Conservation (phyloP, 805 yeast species). For the Suhomyces tanzawaensis region DNA sequence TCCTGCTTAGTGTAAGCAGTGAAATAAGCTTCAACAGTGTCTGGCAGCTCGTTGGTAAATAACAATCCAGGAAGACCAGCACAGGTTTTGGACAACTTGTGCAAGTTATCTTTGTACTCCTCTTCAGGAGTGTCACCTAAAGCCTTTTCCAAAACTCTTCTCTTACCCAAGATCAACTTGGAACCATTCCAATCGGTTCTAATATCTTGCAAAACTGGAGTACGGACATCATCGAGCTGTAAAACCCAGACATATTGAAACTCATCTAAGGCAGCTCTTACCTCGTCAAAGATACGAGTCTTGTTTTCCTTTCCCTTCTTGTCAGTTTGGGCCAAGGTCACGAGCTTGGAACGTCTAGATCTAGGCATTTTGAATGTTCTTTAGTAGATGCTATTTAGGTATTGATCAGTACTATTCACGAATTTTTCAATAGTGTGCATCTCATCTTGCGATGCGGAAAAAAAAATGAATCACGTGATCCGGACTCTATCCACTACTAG, state of each 20-base stretch:
- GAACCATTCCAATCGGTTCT: conserved; percentile 93
- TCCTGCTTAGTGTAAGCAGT: conserved; percentile 73
- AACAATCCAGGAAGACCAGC: conserved; percentile 83
- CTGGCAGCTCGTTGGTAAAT: conserved; percentile 84
- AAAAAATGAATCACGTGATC: conserved; percentile 13
- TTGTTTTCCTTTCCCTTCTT: conserved; percentile 94
- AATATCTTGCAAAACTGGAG: conserved; percentile 90
- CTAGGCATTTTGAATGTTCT: conserved; percentile 77
- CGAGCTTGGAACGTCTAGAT: conserved; percentile 94
- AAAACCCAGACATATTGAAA: conserved; percentile 82
- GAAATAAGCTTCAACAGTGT: conserved; percentile 89
- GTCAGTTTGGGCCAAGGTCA: conserved; percentile 92
- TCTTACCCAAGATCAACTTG: conserved; percentile 84
- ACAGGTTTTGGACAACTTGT: conserved; percentile 59
- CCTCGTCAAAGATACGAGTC: conserved; percentile 85
- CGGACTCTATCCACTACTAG: too few relatives aligned
- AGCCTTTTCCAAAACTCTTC: conserved; percentile 90
- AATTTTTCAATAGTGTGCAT: conserved; percentile 12
- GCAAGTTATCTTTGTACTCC: conserved; percentile 84
- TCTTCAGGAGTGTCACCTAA: conserved; percentile 84
- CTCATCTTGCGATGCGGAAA: conserved; percentile 24
- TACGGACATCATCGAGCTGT: conserved; percentile 87
- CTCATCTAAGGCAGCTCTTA: conserved; percentile 76
- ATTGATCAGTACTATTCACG: too few relatives aligned
- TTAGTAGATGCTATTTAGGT: too few relatives aligned